Base-by-base conservation (phyloP, 2,329 filamentous ascomycete species). In the Elsinoe fawcettii region DNA sequence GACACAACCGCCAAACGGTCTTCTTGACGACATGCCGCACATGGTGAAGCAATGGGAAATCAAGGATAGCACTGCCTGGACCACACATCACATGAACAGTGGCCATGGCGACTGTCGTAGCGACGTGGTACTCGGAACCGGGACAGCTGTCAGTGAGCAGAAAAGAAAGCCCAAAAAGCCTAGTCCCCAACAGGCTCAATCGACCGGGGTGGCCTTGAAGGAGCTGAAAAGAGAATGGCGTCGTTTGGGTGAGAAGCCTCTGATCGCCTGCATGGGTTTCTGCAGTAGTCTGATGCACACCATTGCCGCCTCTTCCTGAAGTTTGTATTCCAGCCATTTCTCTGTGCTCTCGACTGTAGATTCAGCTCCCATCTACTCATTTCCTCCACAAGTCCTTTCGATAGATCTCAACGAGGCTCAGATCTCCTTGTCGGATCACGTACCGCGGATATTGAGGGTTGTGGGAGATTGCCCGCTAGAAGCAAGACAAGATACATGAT, bases 221-320 rank as follows among this genome's bases (percentile, higher is more conserved):
- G 20, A 46, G 20, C 18, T 25, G 20, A 46, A 46, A 23, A 25
- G 9, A 46, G 18, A 25, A 12, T 46, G 41, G 41, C 41, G 41
- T 22, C 41, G 41, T 46, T 46, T 46, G 41, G 20, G 41, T 25
- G 41, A 46, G 41, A 46, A 23, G 41, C 41, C 46, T 51, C n/a
- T 51, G 25, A 51, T 51, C 23, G 30, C 9, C 46, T 47, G 20
- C 44, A 47, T 30, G 14, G 11, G 18, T 12, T 25, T 16, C 44
- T 34, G 47, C 47, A 51, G 47, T 51, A 51, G 47, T 39, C 49
- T 53, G 30, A 53, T 39, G 49, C 49, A 39, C 49, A 37, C 32
- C 32, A 46, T 11, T 14, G 23, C 20, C 20, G 41, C 20, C 41
- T 46, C 9, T n/a, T 25, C 9, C 41, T 12, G 41, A 27, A 2